Evolutionary conservation across 179 eudicot species (phyloP), one percentile per base, ranked within the genome.

Genomic region (Spinacia oleracea): DNA sequence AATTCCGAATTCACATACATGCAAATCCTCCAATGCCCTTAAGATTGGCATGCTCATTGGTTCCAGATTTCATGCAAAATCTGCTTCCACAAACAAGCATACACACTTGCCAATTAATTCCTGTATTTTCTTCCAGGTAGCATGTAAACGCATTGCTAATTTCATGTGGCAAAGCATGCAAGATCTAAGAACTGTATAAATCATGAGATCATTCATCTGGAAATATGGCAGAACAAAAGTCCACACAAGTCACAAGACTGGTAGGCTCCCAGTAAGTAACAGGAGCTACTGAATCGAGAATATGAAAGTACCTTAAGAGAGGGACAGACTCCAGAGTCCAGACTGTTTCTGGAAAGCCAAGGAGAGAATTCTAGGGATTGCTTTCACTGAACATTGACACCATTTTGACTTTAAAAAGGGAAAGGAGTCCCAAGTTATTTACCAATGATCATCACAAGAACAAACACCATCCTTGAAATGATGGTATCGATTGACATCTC

Each of bases 61-160:
- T 65, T 65, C 25, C 46, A 21, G 70, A 65, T 25, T 34, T 35
- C 14, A 65, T 15, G 45, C 70, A 65, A 40, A 62, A 25, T 45
- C 58, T 20, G 58, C 58, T 20, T 53, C 58, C 58, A 53, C 58
- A 23, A 18, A 9, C 58, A 53, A 21, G 58, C 58, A 53, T 53
- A 35, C 34, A 23, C 70, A 65, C 70, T 34, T 16, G 23, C 14
- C 67, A 11, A 62, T 31, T 62, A 20, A 62, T 62, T 10, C 67
- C 6, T 32, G 16, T 12, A 15, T 69, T 90, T 93, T 86, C 97
- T 87, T 71, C 88, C 89, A 46, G 20, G 40, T 42, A 88, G 38
- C 83, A 87, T 83, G 38, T 84, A 91, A 83, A 83, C 91, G 72
- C 90, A 89, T 67, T 89, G 91, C 70, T 86, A 92, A 78, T 86